Conservation (phyloP, 2,329 filamentous ascomycete genomes). For the Aspergillus sp. region DNA sequence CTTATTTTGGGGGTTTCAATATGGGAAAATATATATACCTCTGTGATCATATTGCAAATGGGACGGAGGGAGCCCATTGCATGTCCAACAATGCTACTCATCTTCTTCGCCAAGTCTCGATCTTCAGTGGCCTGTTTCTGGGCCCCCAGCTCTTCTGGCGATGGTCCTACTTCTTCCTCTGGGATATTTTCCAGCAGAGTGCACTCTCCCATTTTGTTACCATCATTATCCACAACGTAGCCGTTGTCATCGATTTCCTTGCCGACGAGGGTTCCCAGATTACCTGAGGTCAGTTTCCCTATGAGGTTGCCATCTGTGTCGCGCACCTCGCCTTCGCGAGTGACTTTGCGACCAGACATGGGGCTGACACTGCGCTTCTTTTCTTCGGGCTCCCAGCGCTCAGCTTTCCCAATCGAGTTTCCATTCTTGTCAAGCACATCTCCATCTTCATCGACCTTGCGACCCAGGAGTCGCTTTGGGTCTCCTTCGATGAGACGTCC, state of each 20-base stretch:
- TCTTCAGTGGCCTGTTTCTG: conserved; percentile 62
- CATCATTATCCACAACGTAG: conserved; percentile 54
- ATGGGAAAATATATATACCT: conserved; percentile 44
- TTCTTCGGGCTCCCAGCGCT: conserved; percentile 62
- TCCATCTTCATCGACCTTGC: conserved; percentile 63
- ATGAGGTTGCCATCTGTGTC: conserved; percentile 44
- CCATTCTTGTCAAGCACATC: conserved; percentile 65
- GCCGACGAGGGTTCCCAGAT: conserved; percentile 37
- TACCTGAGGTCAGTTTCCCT: conserved; percentile 41
- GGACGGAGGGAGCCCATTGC: conserved; percentile 80
- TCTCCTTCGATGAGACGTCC: conserved; percentile 63
- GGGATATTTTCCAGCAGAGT: conserved; percentile 58
- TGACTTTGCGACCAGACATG: conserved; percentile 52
- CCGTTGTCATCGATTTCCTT: conserved; percentile 45
- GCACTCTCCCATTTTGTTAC: conserved; percentile 60
- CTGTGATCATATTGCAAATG: conserved; percentile 79
- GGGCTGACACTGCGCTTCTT: conserved; percentile 54
- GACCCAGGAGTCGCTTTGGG: conserved; percentile 58
- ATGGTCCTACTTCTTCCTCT: conserved; percentile 24
- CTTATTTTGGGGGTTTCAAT: not conserved
- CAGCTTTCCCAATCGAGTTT: conserved; percentile 62
- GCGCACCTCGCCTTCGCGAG: conserved; percentile 46
- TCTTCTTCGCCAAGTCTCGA: conserved; percentile 70
- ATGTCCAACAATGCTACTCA: conserved; percentile 67
- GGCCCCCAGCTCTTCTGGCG: conserved; percentile 47